A percentile compares a stretch with the other conserved stretches of the same genome.
Evolutionary conservation across 495 filamentous ascomycete species (phyloP).

Genomic region (Lasiosphaeris hirsuta): DNA sequence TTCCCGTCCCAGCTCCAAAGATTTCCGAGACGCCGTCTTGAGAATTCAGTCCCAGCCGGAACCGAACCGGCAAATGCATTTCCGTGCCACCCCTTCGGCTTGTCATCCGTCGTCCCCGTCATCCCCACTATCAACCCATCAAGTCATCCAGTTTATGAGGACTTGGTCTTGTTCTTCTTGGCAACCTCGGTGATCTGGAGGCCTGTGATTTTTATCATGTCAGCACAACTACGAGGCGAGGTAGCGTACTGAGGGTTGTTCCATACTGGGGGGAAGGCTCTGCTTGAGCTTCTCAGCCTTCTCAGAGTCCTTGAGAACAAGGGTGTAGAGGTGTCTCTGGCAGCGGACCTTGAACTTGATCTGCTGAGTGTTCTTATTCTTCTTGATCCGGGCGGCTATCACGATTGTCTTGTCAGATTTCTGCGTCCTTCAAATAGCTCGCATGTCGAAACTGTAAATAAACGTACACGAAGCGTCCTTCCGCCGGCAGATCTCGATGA

Average conservation of each 20-base stretch:
- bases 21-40: constrained; percentile 14
- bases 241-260: constrained; percentile 14
- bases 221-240: background rate
- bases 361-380: constrained; percentile 78
- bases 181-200: constrained; percentile 47
- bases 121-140: constrained; percentile 8
- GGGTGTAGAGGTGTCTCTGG: constrained; percentile 89
- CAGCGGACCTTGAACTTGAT: constrained; percentile 99
- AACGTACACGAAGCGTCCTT: constrained; percentile 95
- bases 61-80: constrained; percentile 15
- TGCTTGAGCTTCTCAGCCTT: constrained; percentile 99
- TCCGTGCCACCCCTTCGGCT: constrained; percentile 2
- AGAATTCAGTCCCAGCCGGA: constrained; percentile 7
- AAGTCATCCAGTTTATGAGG: constrained; percentile 20
- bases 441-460: background rate
- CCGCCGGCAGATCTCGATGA: constrained; percentile 99
- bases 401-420: constrained; percentile 37
- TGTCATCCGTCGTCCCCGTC: constrained; percentile 1
- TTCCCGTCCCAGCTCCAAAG: constrained; percentile 4
- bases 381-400: constrained; percentile 94
- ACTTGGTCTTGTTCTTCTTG: constrained; percentile 49
- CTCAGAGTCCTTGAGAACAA: constrained; percentile 92
- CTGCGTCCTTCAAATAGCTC: constrained; percentile 7
- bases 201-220: constrained; percentile 30
- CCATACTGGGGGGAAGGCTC: constrained; percentile 89